Percentiles rank a stretch among this genome's conserved stretches.
These are phyloP conservation scores for Aspergillus ochraceus DNA, from an alignment of 2,329 filamentous ascomycete genomes.

Conservation along the genomic window DNA sequence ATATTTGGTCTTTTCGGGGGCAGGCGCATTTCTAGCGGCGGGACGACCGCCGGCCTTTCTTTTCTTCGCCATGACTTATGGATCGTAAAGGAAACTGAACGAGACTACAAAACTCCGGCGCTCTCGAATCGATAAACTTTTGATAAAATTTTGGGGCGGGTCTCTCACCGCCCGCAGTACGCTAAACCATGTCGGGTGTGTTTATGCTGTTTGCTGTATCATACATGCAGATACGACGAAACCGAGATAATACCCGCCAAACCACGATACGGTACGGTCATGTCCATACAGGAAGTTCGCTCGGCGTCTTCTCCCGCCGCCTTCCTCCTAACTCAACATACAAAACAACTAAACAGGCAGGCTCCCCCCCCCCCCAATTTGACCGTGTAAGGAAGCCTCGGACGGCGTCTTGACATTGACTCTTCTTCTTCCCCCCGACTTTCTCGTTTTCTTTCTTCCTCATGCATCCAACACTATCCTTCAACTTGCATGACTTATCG, in stretches of 20 bases:
- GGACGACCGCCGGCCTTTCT: constrained; percentile 66
- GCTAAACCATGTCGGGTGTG: constrained; percentile 15
- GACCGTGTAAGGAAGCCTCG: neutral
- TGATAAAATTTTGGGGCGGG: constrained; percentile 38
- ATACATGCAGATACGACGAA: neutral
- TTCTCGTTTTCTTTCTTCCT: constrained; percentile 13
- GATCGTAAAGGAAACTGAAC: neutral
- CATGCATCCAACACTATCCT: constrained; percentile 25
- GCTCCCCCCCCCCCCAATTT: neutral
- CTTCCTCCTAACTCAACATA: neutral
- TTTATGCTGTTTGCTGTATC: constrained; percentile 22
- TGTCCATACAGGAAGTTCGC: neutral
- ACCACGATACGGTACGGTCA: neutral
- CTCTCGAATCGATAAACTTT: constrained; percentile 19
- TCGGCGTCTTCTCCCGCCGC: neutral
- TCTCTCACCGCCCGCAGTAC: constrained; percentile 30
- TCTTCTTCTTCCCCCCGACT: constrained; percentile 7
- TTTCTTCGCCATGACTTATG: constrained; percentile 52
- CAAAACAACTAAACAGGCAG: neutral
- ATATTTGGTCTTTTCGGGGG: constrained; percentile 34
- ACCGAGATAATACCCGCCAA: neutral
- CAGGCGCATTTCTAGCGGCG: constrained; percentile 33
- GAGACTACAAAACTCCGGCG: neutral
- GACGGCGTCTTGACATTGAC: neutral
- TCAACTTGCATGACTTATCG: constrained; percentile 24